phyloP scores from a whole-genome alignment of 345 rosid species.

The thale cress (Arabidopsis thaliana) region TAIR10.1 NC_003074.8:2005501-2006000 shows the following conservation, averaged over 20 bases:
- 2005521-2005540: not conserved
- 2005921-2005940: conserved; percentile 42
- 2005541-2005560: not conserved
- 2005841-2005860: conserved; percentile 55
- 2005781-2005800: conserved; percentile 85
- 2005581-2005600: not conserved
- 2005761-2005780: conserved; percentile 84
- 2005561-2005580: not conserved
- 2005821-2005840: conserved; percentile 82
- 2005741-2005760: conserved; percentile 94
- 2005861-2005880: conserved; percentile 17
- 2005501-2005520: not conserved
- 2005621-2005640: not conserved
- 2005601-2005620: not conserved
- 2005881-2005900: conserved; percentile 35
- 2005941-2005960: conserved; percentile 37
- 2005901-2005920: conserved; percentile 46
- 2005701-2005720: conserved; percentile 93
- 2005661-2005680: conserved; percentile 75
- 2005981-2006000: conserved; percentile 40
- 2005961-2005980: conserved; percentile 46
- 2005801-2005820: conserved; percentile 91
- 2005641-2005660: conserved; percentile 5
- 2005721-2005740: conserved; percentile 97
- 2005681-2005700: conserved; percentile 93